A percentile compares a stretch with the other conserved stretches of the same genome.
phyloP scores from a whole-genome alignment of 1,139 yeast genomes.

The Magnusiomyces paraingens region DNA sequence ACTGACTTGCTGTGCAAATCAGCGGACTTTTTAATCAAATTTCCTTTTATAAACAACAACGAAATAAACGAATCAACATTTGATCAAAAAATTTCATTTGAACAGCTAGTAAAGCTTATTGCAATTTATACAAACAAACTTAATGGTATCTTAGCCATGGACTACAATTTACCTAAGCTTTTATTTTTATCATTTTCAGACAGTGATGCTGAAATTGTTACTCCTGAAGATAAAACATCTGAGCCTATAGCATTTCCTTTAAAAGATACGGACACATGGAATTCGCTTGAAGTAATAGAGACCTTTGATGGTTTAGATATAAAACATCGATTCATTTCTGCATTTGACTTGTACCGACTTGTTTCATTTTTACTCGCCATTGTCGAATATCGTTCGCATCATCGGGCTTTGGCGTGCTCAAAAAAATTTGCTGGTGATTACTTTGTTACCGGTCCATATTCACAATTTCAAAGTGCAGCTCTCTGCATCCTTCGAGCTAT shows the following conservation, averaged over 20 bases:
- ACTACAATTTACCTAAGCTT: slow-evolving; percentile 34
- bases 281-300: slow-evolving; percentile 26
- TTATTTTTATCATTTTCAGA: slow-evolving; percentile 38
- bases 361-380: slow-evolving; percentile 26
- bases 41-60: slow-evolving; percentile 40
- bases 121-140: slow-evolving; percentile 37
- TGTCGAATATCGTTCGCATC: slow-evolving; percentile 17
- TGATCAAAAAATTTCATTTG: slow-evolving; percentile 31
- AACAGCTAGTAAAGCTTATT: slow-evolving; percentile 25
- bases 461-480: slow-evolving; percentile 17
- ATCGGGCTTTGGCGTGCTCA: slow-evolving; percentile 13
- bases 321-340: slow-evolving; percentile 19
- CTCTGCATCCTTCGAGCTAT: slow-evolving; percentile 20
- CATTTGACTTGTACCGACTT: slow-evolving; percentile 23
- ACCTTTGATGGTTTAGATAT: slow-evolving; percentile 9
- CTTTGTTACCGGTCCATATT: slow-evolving; percentile 12
- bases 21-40: slow-evolving; percentile 36
- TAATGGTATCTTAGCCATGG: slow-evolving; percentile 30
- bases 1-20: slow-evolving; percentile 33
- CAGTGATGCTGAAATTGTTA: slow-evolving; percentile 8
- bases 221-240: slow-evolving; percentile 19
- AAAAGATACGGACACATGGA: slow-evolving; percentile 29
- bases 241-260: slow-evolving; percentile 20
- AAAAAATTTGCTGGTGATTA: slow-evolving; percentile 11
- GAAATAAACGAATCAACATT: slow-evolving; percentile 37